These are phyloP conservation scores for Psilocybe sp. DNA, from an alignment of 768 basidiomycete genomes.

Conservation along the genomic window DNA sequence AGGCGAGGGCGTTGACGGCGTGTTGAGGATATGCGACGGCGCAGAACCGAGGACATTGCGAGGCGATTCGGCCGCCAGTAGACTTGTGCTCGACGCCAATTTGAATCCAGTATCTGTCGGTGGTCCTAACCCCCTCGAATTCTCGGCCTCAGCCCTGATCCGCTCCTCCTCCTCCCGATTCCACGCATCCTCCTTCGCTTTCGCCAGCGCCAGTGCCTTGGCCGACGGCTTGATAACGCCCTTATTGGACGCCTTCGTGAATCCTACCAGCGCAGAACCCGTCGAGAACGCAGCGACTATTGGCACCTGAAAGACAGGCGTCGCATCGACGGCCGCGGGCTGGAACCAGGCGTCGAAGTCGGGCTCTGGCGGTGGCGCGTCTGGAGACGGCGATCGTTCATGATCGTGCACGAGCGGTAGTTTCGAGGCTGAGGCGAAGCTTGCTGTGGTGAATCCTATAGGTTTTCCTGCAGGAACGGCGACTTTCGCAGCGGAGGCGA, in stretches of 20 bases:
- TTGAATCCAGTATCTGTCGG: slow-evolving; percentile 15
- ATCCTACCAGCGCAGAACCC: slow-evolving; percentile 15
- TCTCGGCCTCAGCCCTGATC: slow-evolving; percentile 15
- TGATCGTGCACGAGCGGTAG: slow-evolving; percentile 11
- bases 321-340: slow-evolving; percentile 23
- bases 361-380: slow-evolving; percentile 31
- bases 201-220: slow-evolving; percentile 51
- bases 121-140: slow-evolving; percentile 4
- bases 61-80: background rate
- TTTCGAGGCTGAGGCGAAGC: slow-evolving; percentile 28
- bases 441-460: slow-evolving; percentile 3
- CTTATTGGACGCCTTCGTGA: slow-evolving; percentile 28
- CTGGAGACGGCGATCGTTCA: slow-evolving; percentile 37
- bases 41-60: too few relatives aligned
- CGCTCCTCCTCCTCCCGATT: slow-evolving; percentile 29
- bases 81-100: slow-evolving; percentile 17
- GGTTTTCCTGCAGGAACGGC: background rate
- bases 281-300: slow-evolving; percentile 5
- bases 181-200: slow-evolving; percentile 51
- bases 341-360: slow-evolving; percentile 53
- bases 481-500: slow-evolving; percentile 9
- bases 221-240: slow-evolving; percentile 49
- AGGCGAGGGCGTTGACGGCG: slow-evolving; percentile 41
- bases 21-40: slow-evolving; percentile 28
- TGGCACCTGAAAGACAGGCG: slow-evolving; percentile 11